phyloP scores from a whole-genome alignment of 2,329 filamentous ascomycete species.

The Colletotrichum sp. region DNA sequence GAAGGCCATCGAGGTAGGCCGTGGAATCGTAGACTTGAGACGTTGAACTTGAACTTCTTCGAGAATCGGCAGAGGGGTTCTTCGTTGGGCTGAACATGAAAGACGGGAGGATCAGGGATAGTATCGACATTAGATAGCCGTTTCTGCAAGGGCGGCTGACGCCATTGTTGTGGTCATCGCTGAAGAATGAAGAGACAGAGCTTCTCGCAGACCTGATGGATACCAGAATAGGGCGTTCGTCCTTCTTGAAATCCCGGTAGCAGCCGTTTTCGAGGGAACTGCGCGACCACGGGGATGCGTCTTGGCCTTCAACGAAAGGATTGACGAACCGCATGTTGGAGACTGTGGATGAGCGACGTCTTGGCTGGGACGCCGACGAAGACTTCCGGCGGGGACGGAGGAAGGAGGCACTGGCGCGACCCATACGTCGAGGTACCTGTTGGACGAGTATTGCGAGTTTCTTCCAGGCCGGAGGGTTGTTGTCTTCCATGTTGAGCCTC shows the following conservation, averaged over 20 bases:
- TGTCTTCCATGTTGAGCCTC: background rate
- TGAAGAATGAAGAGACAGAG: background rate
- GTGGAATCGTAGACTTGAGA: constrained; percentile 43
- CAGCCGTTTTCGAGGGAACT: background rate
- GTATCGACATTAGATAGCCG: background rate
- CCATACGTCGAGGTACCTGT: background rate
- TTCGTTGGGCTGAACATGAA: background rate
- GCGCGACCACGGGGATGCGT: background rate
- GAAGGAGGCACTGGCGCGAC: constrained; percentile 9
- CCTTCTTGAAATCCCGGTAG: background rate
- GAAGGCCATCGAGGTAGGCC: constrained; percentile 61
- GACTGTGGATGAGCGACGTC: background rate
- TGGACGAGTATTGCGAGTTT: background rate
- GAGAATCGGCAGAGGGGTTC: background rate
- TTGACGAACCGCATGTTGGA: background rate
- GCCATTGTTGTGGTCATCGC: background rate
- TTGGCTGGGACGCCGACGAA: background rate
- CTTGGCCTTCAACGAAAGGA: background rate
- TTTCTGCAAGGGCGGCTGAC: background rate
- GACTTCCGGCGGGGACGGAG: background rate
- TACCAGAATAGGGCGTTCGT: background rate
- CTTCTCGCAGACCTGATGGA: background rate
- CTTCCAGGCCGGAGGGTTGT: background rate
- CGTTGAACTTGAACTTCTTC: background rate
- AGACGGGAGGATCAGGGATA: background rate